Conservation (phyloP, 106 monocot species). For the Vanilla planifolia region DNA sequence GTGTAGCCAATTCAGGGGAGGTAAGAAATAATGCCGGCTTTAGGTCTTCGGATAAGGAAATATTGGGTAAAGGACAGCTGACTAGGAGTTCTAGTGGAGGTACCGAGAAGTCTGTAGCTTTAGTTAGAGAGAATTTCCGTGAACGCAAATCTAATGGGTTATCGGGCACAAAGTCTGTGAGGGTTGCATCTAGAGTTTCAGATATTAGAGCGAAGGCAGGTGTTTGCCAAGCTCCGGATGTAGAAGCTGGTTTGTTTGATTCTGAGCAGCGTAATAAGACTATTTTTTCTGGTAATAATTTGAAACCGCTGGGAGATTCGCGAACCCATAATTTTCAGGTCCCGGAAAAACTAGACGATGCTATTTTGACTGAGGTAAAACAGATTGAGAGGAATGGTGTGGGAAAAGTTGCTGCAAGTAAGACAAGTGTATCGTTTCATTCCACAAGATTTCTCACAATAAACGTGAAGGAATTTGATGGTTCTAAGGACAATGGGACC, state of each 20-base stretch:
- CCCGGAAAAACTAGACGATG: conserved; percentile 1
- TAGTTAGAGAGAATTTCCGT: not conserved
- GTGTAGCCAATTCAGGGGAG: conserved; percentile 15
- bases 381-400: not conserved
- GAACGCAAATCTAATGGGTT: conserved; percentile 1
- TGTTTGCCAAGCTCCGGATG: not conserved
- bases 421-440: not conserved
- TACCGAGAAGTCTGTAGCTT: not conserved
- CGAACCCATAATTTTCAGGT: not conserved
- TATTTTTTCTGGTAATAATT: not conserved
- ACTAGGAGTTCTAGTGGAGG: conserved; percentile 3
- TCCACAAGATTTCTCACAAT: not conserved
- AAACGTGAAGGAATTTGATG: conserved; percentile 6
- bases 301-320: not conserved
- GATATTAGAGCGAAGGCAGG: conserved; percentile 4
- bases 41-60: conserved; percentile 10
- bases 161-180: not conserved
- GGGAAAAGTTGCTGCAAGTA: not conserved
- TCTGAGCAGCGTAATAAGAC: not conserved
- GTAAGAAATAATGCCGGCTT: conserved; percentile 8
- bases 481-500: not conserved
- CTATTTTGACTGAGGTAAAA: not conserved
- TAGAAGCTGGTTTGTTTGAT: not conserved
- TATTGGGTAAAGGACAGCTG: not conserved
- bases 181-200: not conserved